These are phyloP conservation scores for Phytopythium oedochilum DNA, from an alignment of 352 stramenopile genomes.

Conservation along the genomic window DNA sequence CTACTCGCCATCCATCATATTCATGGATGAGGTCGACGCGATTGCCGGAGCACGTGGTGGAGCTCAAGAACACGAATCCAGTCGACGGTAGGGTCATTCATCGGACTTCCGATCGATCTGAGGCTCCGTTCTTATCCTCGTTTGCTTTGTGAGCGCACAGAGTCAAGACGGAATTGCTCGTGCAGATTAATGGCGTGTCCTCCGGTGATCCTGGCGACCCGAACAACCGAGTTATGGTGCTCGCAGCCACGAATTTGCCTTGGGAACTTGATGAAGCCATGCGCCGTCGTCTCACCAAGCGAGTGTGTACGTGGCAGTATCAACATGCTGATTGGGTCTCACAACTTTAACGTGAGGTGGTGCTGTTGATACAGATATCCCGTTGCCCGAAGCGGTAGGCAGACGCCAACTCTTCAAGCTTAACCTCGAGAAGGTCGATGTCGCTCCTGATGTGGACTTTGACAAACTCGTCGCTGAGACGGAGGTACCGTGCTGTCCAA, in stretches of 20 bases:
- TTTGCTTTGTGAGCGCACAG: constrained; percentile 12
- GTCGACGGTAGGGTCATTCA: constrained; percentile 38
- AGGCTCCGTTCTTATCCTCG: not conserved
- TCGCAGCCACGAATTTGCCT: constrained; percentile 95
- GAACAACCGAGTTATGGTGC: constrained; percentile 80
- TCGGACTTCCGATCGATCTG: not conserved
- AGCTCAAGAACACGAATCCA: constrained; percentile 82
- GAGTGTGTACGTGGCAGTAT: constrained; percentile 75
- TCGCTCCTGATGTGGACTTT: constrained; percentile 72
- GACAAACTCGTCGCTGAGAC: constrained; percentile 66
- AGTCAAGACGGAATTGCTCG: constrained; percentile 97
- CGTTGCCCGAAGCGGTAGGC: constrained; percentile 45
- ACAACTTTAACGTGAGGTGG: too few relatives aligned
- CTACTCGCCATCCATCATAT: constrained; percentile 96
- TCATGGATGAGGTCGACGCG: constrained; percentile 98
- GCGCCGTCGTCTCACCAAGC: constrained; percentile 93
- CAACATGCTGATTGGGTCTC: not conserved
- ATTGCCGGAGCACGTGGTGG: constrained; percentile 74
- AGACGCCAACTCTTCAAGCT: constrained; percentile 71
- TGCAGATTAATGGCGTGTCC: constrained; percentile 96
- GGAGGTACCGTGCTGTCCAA: constrained; percentile 31
- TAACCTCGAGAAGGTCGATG: constrained; percentile 73
- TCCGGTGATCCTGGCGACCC: constrained; percentile 34
- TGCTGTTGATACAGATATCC: constrained; percentile 25
- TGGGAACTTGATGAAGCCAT: constrained; percentile 98